Percentiles rank a stretch among this genome's conserved stretches.
Conservation (phyloP, 192 early-diverging fungal genomes). For the Lobosporangium transversale region DNA sequence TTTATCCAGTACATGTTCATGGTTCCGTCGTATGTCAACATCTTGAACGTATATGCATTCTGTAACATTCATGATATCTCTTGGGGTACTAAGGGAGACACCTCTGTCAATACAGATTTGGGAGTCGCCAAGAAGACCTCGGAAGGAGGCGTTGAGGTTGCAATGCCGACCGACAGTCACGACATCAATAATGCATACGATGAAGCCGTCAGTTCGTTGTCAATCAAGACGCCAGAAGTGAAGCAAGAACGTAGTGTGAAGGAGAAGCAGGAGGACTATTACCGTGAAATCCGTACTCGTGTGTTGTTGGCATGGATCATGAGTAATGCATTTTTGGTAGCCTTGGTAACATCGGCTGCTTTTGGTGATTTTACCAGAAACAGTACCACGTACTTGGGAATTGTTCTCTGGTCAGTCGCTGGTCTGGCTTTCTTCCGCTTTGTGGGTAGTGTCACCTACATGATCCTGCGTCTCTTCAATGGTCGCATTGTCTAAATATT, state of each 20-base stretch:
- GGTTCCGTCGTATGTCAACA: constrained; percentile 82
- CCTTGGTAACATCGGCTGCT: constrained; percentile 65
- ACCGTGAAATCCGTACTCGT: constrained; percentile 78
- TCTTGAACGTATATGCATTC: constrained; percentile 68
- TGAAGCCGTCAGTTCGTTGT: constrained; percentile 48
- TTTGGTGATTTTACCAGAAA: constrained; percentile 14
- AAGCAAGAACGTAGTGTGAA: constrained; percentile 52
- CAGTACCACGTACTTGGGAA: constrained; percentile 56
- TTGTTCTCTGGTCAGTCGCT: constrained; percentile 80
- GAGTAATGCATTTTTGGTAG: constrained; percentile 72
- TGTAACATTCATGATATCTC: constrained; percentile 71
- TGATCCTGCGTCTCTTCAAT: constrained; percentile 64
- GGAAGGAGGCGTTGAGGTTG: constrained; percentile 58
- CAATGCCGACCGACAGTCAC: constrained; percentile 54
- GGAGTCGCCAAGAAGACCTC: constrained; percentile 58
- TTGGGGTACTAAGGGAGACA: constrained; percentile 91
- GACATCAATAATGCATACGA: constrained; percentile 61
- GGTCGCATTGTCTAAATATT: constrained; percentile 45
- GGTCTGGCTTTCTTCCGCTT: constrained; percentile 72
- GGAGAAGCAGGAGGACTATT: constrained; percentile 76
- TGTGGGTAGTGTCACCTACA: constrained; percentile 68
- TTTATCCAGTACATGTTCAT: constrained; percentile 80
- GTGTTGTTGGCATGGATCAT: constrained; percentile 80
- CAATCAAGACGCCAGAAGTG: constrained; percentile 33
- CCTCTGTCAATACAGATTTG: constrained; percentile 57